A percentile compares a stretch with the other conserved stretches of the same genome.
phyloP scores from a whole-genome alignment of 2,329 filamentous ascomycete genomes.

The Aspergillus sp. region DNA sequence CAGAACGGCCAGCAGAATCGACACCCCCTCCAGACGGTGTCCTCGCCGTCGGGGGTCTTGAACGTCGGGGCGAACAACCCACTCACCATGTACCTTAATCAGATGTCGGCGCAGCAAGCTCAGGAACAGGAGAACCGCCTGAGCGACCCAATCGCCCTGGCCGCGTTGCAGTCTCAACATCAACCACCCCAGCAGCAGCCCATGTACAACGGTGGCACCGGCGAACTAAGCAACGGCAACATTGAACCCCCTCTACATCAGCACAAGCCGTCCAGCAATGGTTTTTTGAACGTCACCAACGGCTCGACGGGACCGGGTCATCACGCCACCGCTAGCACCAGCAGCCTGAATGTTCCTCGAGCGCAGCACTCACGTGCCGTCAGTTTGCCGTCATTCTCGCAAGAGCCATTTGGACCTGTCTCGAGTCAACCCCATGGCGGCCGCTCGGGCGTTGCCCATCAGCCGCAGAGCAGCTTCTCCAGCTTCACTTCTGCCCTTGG shows the following conservation, averaged over 20 bases:
- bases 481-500: slow-evolving; percentile 60
- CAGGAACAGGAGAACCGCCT: slow-evolving; percentile 65
- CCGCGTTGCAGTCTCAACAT: slow-evolving; percentile 61
- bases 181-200: slow-evolving; percentile 73
- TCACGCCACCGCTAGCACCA: slow-evolving; percentile 65
- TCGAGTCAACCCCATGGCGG: slow-evolving; percentile 34
- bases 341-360: slow-evolving; percentile 52
- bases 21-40: slow-evolving; percentile 54
- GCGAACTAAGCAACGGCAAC: slow-evolving; percentile 59
- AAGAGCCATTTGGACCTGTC: slow-evolving; percentile 54
- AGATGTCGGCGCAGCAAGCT: slow-evolving; percentile 59
- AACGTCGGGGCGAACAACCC: slow-evolving; percentile 81
- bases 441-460: slow-evolving; percentile 39
- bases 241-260: slow-evolving; percentile 43
- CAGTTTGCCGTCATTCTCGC: slow-evolving; percentile 74
- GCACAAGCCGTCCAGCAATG: slow-evolving; percentile 66
- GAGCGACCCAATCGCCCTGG: slow-evolving; percentile 42
- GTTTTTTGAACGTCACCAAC: slow-evolving; percentile 54
- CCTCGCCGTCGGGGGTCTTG: slow-evolving; percentile 70
- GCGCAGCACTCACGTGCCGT: slow-evolving; percentile 76
- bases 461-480: slow-evolving; percentile 54
- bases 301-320: slow-evolving; percentile 70
- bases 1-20: slow-evolving; percentile 60
- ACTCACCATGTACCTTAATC: slow-evolving; percentile 87
- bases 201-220: slow-evolving; percentile 72